Base-by-base conservation (phyloP, 2,329 filamentous ascomycete genomes). In the Cryphonectria japonica region DNA sequence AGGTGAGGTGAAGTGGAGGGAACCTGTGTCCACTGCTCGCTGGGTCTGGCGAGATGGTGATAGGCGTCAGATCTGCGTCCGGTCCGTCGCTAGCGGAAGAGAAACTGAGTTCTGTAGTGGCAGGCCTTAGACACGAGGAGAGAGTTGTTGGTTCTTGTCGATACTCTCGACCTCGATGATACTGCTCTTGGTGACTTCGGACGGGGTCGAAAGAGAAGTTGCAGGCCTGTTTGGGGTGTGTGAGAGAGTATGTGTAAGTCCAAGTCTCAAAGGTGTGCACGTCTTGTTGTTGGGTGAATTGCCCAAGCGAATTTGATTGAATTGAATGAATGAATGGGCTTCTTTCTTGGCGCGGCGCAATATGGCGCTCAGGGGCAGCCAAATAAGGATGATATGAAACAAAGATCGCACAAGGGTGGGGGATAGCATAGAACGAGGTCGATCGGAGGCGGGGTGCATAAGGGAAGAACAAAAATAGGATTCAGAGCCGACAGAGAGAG, bases 31-130 rank as follows among this genome's bases (percentile, higher is more conserved):
- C 29, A 37, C 57, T 60, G 6, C 57, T 13, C 8, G 46, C 46
- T 50, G 46, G 16, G 43, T 32, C 39, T 37, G 67, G 69, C 50
- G 70, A 69, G 50, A 72, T 72, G 68, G 70, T 63, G 70, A 72
- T 72, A 68, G 29, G 61, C 68, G 68, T 22, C 34, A n/a, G 68
- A 64, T 64, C 63, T 50, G 64, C 64, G 37, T 14, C 19, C 39
- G 32, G 22, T 29, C 6, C 5, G 54, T 59, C 54, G 29, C 54
- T 59, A 59, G 54, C 54, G 52, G 52, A 57, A 57, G 52, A 57
- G 52, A 57, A 9, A 26, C 52, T 57, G 52, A 13, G 52, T 57
- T n/a, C 7, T 50, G 37, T 29, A 39, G 22, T 46, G n/a, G 26
- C 19, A 59, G 8, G 46, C 46, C 7, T n/a, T 9, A 46, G 43